Conservation (phyloP, 148 eudicot genomes). For the Agrostemma githago region DNA sequence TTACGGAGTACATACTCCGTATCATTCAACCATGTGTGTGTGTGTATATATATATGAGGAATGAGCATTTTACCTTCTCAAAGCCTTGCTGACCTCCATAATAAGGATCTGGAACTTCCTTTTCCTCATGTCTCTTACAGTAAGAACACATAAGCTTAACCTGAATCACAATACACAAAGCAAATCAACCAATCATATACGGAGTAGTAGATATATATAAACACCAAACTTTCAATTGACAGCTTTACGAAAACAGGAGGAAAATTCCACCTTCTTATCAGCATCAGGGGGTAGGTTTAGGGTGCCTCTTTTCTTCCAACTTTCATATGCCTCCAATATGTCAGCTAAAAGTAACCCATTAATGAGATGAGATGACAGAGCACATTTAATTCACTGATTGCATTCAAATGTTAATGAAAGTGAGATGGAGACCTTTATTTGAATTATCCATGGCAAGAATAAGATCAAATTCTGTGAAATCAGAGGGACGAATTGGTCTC, state of each 20-base stretch:
- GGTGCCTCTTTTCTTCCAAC: slow-evolving; percentile 60
- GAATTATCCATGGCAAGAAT: slow-evolving; percentile 97
- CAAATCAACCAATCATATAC: not conserved
- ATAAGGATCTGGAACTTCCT: slow-evolving; percentile 93
- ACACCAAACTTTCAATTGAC: slow-evolving; percentile 13
- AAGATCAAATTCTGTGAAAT: slow-evolving; percentile 88
- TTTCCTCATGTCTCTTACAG: slow-evolving; percentile 83
- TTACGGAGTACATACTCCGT: no score
- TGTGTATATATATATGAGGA: no score
- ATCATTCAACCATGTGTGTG: no score
- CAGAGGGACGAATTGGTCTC: slow-evolving; percentile 78
- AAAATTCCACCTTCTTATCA: slow-evolving; percentile 55
- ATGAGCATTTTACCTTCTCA: slow-evolving; percentile 60
- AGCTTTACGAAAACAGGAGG: not conserved
- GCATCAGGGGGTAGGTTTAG: slow-evolving; percentile 71
- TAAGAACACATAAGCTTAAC: slow-evolving; percentile 87
- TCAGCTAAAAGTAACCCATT: slow-evolving; percentile 44
- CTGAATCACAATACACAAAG: slow-evolving; percentile 32
- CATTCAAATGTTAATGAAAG: not conserved
- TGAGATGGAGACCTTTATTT: slow-evolving; percentile 51
- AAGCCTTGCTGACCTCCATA: slow-evolving; percentile 92
- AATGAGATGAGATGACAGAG: not conserved
- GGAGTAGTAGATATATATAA: not conserved
- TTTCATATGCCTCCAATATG: slow-evolving; percentile 64
- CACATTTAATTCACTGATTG: not conserved